A percentile compares a stretch with the other conserved stretches of the same genome.
phyloP scores from a whole-genome alignment of 1,284 basidiomycete genomes.

The Earliella scabrosa region DNA sequence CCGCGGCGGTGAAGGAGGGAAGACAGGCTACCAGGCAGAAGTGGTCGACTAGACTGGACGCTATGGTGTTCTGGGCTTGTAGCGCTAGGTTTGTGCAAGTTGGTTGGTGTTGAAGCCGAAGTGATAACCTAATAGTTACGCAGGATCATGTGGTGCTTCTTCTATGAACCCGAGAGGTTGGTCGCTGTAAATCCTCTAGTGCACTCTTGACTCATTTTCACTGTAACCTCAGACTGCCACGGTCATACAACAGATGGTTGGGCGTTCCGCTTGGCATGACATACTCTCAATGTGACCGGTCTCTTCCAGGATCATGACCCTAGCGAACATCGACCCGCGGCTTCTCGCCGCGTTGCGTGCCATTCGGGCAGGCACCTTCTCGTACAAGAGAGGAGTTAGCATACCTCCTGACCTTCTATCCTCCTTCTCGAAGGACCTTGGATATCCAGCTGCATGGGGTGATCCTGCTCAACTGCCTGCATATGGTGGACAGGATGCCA shows the following conservation, averaged over 20 bases:
- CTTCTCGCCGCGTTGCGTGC: constrained; percentile 57
- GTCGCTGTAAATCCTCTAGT: neutral
- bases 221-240: constrained; percentile 57
- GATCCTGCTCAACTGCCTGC: constrained; percentile 61
- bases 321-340: constrained; percentile 69
- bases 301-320: constrained; percentile 57
- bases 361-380: constrained; percentile 58
- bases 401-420: constrained; percentile 44
- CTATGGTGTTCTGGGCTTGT: constrained; percentile 73
- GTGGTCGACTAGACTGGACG: constrained; percentile 56
- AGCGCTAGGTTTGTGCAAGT: constrained; percentile 67
- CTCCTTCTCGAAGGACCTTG: constrained; percentile 55
- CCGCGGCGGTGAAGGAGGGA: constrained; percentile 19
- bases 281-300: too few relatives aligned
- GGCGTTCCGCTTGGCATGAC: neutral
- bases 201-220: neutral
- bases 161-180: constrained; percentile 73
- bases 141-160: constrained; percentile 87
- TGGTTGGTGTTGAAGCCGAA: neutral
- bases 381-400: constrained; percentile 52
- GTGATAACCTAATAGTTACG: neutral
- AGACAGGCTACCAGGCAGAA: constrained; percentile 28
- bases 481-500: constrained; percentile 56
- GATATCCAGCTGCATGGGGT: constrained; percentile 64
- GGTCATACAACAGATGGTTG: constrained; percentile 73